phyloP scores from a whole-genome alignment of 352 stramenopile species.

The Paralagenidium karlingii region DNA sequence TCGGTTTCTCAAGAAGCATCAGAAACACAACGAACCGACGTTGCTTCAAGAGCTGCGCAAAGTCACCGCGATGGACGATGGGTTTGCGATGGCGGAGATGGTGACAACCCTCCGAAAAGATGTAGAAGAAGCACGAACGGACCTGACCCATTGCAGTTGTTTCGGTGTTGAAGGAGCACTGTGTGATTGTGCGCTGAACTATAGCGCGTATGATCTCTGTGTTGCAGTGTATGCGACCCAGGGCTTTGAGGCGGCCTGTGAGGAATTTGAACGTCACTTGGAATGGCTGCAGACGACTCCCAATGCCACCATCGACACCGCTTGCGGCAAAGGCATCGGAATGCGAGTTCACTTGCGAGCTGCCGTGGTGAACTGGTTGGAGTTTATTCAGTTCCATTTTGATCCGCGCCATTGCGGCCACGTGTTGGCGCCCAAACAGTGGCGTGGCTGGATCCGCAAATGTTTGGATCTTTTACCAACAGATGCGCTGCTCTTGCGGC shows the following conservation, averaged over 20 bases:
- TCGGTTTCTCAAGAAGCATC: constrained; percentile 17
- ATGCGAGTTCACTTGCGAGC: no score
- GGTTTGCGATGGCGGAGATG: constrained; percentile 2
- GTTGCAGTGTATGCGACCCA: constrained; percentile 29
- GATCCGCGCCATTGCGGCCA: constrained; percentile 43
- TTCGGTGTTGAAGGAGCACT: constrained; percentile 24
- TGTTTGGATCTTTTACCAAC: constrained; percentile 23
- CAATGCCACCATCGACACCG: no score
- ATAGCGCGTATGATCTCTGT: constrained; percentile 51
- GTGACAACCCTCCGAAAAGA: constrained; percentile 7
- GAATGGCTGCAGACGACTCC: no score
- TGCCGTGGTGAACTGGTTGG: constrained; percentile 11
- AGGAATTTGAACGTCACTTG: constrained; percentile 20
- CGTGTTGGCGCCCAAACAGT: constrained; percentile 29
- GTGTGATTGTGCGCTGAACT: constrained; percentile 14
- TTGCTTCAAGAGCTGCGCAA: no score
- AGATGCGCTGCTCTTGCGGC: constrained; percentile 38
- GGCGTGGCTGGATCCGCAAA: constrained; percentile 22
- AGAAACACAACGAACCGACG: constrained; percentile 7
- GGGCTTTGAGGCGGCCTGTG: constrained; percentile 33
- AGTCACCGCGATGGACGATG: no score
- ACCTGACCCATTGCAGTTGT: constrained; percentile 25
- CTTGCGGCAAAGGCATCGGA: no score
- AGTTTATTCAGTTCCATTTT: constrained; percentile 34
- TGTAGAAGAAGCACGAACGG: constrained; percentile 9